Conservation (phyloP, 1,139 yeast species). For the Lodderomyces metapsilosis region DNA sequence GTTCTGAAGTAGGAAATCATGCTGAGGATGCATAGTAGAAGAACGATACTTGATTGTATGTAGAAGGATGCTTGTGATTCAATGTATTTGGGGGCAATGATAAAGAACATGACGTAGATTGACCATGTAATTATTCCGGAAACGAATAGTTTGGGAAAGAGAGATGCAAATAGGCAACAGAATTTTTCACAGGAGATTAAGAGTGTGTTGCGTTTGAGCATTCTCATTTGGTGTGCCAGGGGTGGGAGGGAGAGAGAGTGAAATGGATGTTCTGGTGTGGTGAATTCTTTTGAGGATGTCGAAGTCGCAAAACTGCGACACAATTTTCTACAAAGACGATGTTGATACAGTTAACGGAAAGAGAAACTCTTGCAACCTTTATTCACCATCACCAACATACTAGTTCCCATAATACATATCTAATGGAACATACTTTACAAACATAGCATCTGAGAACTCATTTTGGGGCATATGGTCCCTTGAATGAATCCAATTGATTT, state of each 20-base stretch:
- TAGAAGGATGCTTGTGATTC: constrained; percentile 13
- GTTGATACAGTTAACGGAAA: no score
- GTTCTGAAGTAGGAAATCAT: constrained; percentile 52
- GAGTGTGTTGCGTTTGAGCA: constrained; percentile 5
- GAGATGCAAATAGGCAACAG: constrained; percentile 49
- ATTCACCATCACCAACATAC: no score
- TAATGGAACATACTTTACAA: not conserved
- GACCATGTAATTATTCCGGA: constrained; percentile 59
- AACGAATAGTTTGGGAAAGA: constrained; percentile 63
- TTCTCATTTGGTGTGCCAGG: constrained; percentile 3
- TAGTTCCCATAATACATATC: not conserved
- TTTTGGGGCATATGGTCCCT: not conserved
- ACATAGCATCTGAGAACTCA: not conserved
- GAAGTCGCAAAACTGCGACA: no score
- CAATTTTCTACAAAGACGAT: no score
- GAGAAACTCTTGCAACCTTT: no score
- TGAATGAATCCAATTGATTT: not conserved
- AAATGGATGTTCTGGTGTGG: not conserved
- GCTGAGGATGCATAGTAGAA: constrained; percentile 24
- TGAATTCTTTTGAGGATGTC: no score
- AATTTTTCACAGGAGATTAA: constrained; percentile 17
- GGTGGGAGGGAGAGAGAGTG: no score
- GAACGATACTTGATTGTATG: constrained; percentile 17
- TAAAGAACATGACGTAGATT: constrained; percentile 36
- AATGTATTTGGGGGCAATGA: constrained; percentile 20